These are phyloP conservation scores for Elongisporangium anandrum DNA, from an alignment of 352 stramenopile species.

Conservation along the genomic window DNA sequence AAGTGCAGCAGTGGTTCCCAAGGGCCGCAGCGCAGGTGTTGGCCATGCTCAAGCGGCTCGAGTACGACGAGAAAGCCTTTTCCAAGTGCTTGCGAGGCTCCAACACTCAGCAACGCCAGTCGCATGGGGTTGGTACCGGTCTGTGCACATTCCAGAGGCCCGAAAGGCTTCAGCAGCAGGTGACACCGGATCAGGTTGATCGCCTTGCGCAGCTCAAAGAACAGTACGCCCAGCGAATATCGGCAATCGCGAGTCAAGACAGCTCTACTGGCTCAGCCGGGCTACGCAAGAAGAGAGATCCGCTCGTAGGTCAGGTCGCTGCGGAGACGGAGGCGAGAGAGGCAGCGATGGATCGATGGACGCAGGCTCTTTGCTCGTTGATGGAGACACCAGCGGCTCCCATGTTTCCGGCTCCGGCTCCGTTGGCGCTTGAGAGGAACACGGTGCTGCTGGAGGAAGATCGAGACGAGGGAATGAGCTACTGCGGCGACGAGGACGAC, in stretches of 20 bases:
- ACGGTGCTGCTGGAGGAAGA: neutral
- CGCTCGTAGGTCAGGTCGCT: neutral
- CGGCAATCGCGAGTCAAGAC: neutral
- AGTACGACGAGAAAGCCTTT: constrained; percentile 55
- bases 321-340: neutral
- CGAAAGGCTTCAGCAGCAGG: constrained; percentile 5
- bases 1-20: constrained; percentile 16
- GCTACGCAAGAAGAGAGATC: neutral
- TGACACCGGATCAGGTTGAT: constrained; percentile 14
- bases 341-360: neutral
- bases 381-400: neutral
- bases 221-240: constrained; percentile 21
- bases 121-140: neutral
- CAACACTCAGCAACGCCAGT: neutral
- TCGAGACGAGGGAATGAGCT: constrained; percentile 3
- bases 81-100: constrained; percentile 54
- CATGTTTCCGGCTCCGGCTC: too few relatives aligned
- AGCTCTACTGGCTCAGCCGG: neutral
- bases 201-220: constrained; percentile 13
- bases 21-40: constrained; percentile 28
- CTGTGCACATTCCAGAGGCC: neutral
- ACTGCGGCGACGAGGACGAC: constrained; percentile 13
- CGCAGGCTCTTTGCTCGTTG: neutral
- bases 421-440: too few relatives aligned
- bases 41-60: constrained; percentile 42